A percentile compares a stretch with the other conserved stretches of the same genome.
These are phyloP conservation scores for Ephemerocybe angulata DNA, from an alignment of 768 basidiomycete species.

Conservation along the genomic window DNA sequence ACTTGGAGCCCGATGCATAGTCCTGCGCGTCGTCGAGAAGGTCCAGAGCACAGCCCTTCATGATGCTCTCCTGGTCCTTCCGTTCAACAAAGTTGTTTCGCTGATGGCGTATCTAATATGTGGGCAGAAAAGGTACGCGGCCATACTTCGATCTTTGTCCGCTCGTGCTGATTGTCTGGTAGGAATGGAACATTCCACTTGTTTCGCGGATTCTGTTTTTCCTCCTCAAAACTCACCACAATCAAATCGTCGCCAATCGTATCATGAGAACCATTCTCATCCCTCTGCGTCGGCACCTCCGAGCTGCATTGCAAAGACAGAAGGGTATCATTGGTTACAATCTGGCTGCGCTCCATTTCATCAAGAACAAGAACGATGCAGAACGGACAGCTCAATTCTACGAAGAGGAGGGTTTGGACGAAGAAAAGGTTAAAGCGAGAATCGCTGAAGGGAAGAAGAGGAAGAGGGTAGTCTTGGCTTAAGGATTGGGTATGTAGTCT, in stretches of 20 bases:
- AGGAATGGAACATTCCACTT: slow-evolving; percentile 85
- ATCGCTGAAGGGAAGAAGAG: slow-evolving; percentile 82
- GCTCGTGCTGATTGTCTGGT: slow-evolving; percentile 2
- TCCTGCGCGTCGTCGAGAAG: slow-evolving; percentile 77
- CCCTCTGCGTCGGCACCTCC: slow-evolving; percentile 76
- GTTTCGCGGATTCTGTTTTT: slow-evolving; percentile 91
- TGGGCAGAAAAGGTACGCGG: slow-evolving; percentile 79
- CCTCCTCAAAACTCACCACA: slow-evolving; percentile 88
- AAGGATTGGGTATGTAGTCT: slow-evolving; percentile 20
- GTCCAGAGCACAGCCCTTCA: slow-evolving; percentile 79
- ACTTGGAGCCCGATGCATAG: slow-evolving; percentile 82
- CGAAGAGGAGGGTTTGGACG: slow-evolving; percentile 68
- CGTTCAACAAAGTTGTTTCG: slow-evolving; percentile 85
- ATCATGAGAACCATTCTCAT: slow-evolving; percentile 87
- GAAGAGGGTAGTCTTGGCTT: slow-evolving; percentile 66
- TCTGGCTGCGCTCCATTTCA: slow-evolving; percentile 85
- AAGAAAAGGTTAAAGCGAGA: slow-evolving; percentile 64
- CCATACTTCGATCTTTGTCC: slow-evolving; percentile 7
- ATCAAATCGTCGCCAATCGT: slow-evolving; percentile 92
- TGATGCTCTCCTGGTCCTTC: slow-evolving; percentile 89
- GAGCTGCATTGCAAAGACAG: slow-evolving; percentile 71
- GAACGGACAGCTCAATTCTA: slow-evolving; percentile 76
- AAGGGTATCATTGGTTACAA: slow-evolving; percentile 90
- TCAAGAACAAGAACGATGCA: slow-evolving; percentile 72
- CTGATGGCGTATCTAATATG: slow-evolving; percentile 82